Base-by-base conservation (phyloP, 352 stramenopile species). In the Phytopythium helicoides region DNA sequence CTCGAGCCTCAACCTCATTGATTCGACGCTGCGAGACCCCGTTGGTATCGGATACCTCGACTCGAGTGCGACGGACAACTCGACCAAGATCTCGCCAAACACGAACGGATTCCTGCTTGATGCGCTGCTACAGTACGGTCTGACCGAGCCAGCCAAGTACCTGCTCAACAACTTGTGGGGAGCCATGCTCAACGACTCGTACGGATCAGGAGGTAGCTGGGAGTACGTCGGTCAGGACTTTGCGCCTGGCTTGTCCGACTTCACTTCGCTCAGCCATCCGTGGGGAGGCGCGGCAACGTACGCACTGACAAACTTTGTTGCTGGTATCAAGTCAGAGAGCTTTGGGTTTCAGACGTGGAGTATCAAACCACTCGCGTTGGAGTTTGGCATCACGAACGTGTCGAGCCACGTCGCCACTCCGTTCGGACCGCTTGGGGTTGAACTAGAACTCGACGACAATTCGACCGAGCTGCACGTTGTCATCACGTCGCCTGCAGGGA, bases 71-170 rank as follows among this genome's bases (percentile, higher is more conserved):
- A 58, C 50, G 3, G 51, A 42, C 46, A 58, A 60, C 23, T 48
- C 41, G 41, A 48, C 41, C 41, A 48, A 48, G 41, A 68, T 68
- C 8, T 68, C 56, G 9, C 62, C 62, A 12, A 70, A 70, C 49
- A 70, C 62, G 21, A 66, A 70, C 48, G 58, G 62, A 3, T 66
- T 70, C 39, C 33, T 70, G 31, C 49, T 70, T 3, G 52, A 70
- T 25, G 62, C 52, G 22, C 49, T 70, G 14, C 23, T 66, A 10
- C 48, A 63, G 35, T 37, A 26, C 21, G 47, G 47, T 21, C 56
- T 66, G 37, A 60, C 40, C n/a, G 55, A 53, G 21, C 38, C 64
- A n/a, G 56, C 56, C 21, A 54, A 40, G 10, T 69, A 64, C 25
- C 44, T 69, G 42, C 45, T 69, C 5, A 52, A 65, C 36, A 69